Base-by-base conservation (phyloP, 768 basidiomycete genomes). In the Russula compacta region DNA sequence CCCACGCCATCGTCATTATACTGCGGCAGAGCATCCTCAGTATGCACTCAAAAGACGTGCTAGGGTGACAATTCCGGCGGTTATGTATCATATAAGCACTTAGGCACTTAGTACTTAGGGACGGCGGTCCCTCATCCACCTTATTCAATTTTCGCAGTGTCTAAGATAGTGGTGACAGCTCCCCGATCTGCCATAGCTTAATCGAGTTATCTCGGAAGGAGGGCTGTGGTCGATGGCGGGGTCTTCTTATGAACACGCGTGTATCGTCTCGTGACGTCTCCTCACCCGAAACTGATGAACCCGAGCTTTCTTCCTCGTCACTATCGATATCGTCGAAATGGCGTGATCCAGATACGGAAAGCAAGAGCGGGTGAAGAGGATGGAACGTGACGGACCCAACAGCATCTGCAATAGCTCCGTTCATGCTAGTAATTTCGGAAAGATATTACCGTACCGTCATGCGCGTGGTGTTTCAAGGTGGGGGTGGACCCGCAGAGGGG, bases 301-400 rank as follows among this genome's bases (percentile, higher is more conserved):
- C 42, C 9, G 60, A 44, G 14, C 47, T 54, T 35, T 49, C 59
- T 35, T 36, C 48, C 36, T 39, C 51, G 4, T 52, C 55, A 39
- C 56, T 46, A 33, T 51, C 57, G 21, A 50, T 17, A 21, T 53
- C 46, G 24, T 75, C 72, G 67, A 89, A 89, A 70, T 87, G 83
- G n/a, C 92, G 74, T 6, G 92, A 92, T 2, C 92, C 92, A 0
- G 90, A 86, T 1, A 79, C 79, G 0, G 89, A 85, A 19, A 89
- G 69, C 3, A 92, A 66, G 3, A 75, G 53, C 0, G 90, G 74
- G 10, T 75, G 73, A 32, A 79, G 71, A 0, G 91, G 90, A 65
- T 93, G 86, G 67, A 94, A 89, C 0, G 80, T 72, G 1, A 88
- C 83, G 1, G 85, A 84, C 1, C 89, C 85, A 8, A 93, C 72